These are phyloP conservation scores for Claviceps purpurea DNA, from an alignment of 2,329 filamentous ascomycete genomes.

Conservation along the genomic window DNA sequence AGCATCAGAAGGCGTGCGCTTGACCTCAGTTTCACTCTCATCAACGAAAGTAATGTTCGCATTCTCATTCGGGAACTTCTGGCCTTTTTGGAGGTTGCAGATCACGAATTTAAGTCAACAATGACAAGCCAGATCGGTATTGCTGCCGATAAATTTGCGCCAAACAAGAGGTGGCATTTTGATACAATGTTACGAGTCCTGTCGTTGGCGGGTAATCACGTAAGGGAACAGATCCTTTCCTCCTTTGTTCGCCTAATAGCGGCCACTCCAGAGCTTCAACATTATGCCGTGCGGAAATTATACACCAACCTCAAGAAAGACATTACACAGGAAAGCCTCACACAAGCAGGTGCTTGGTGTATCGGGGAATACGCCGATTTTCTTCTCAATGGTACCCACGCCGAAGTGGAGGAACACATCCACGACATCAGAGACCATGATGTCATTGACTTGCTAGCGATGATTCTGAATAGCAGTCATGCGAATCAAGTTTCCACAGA, in stretches of 20 bases:
- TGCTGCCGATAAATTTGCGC: conserved; percentile 87
- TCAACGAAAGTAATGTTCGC: conserved; percentile 92
- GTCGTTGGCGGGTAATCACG: conserved; percentile 87
- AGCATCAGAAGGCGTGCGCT: conserved; percentile 92
- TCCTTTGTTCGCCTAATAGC: conserved; percentile 94
- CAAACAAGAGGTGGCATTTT: conserved; percentile 96
- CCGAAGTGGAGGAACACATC: conserved; percentile 87
- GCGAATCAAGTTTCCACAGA: conserved; percentile 83
- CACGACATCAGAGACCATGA: conserved; percentile 71
- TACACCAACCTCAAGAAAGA: conserved; percentile 87
- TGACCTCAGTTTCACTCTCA: conserved; percentile 93
- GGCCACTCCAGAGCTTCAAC: conserved; percentile 86
- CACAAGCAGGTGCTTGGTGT: conserved; percentile 87
- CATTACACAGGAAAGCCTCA: conserved; percentile 93
- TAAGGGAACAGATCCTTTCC: conserved; percentile 94
- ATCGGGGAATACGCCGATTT: conserved; percentile 95
- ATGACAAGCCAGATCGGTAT: conserved; percentile 99
- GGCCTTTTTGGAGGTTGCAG: conserved; percentile 90
- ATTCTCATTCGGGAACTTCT: conserved; percentile 86
- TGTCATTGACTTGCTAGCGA: conserved; percentile 81
- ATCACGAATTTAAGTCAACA: conserved; percentile 96
- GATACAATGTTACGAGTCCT: conserved; percentile 94
- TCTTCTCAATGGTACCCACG: conserved; percentile 76
- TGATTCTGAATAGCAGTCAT: conserved; percentile 89
- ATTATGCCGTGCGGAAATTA: conserved; percentile 90